Base-by-base conservation (phyloP, 495 filamentous ascomycete species). In the Hyaloscypha variabilis region DNA sequence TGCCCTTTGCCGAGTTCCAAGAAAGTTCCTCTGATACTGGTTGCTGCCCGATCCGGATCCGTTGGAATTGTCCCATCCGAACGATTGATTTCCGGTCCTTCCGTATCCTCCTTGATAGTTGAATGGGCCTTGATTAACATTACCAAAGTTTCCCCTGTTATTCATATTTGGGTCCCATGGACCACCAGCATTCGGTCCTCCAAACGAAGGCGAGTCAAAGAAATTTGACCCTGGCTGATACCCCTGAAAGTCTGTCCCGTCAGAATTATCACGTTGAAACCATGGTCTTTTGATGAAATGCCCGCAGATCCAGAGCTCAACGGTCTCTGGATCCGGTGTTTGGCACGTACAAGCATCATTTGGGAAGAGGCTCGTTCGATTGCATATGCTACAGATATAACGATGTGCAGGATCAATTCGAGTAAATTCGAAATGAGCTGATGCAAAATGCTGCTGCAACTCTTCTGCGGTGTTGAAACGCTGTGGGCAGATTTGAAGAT, bases 291-390 rank as follows among this genome's bases (percentile, higher is more conserved):
- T 53, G 21, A 72, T 69, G 30, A 65, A 72, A 14, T 69, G 52
- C 8, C 67, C 70, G 51, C 62, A 69, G 10, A 72, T 61, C 67
- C 65, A 67, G 8, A 56, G n/a, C 55, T 72, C 59, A n/a, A 72
- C 66, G 13, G 36, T 21, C 13, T 53, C 58, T n/a, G n/a, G n/a
- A n/a, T n/a, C n/a, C n/a, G 58, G 23, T 8, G 6, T 24, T 21
- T 31, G 23, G 49, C 70, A 72, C 2, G 49, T 19, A 25, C 70
- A 72, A 39, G 52, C 50, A 8, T 25, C 56, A 23, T 34, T 29
- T 2, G 17, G 13, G 19, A 24, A 36, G 25, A 29, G 30, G 56
- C 65, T 72, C 39, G 53, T 8, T 0, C 52, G 19, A 19, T 66
- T 24, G 34, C 70, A 72, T 19, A 34, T n/a, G 1, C 58, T 42